Evolutionary conservation across 495 filamentous ascomycete species (phyloP), one percentile per base, ranked within the genome.

Genomic region (Aspergillus homomorphus): DNA sequence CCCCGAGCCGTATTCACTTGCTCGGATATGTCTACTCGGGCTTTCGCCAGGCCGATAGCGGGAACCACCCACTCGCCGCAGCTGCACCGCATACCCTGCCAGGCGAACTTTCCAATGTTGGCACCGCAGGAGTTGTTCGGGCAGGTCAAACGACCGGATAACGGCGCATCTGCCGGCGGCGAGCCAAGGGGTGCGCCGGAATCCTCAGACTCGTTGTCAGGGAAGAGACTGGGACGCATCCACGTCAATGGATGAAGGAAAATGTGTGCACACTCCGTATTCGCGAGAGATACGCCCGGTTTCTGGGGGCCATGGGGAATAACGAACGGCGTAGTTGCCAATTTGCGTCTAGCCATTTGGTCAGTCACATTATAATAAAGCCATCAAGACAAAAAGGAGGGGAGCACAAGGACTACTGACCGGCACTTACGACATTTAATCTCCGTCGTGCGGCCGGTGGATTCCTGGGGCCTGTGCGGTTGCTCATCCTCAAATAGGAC

Each of bases 81-180:
- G 62, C 87, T 96, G 75, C 94, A 98, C 71, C 84, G 87, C 77
- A 97, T 84, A 54, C 95, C 94, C 67, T 95, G 89, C 93, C 95
- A 98, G 26, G 92, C 89, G 65, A 96, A 97, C 60, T 92, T 87
- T 44, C 95, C 94, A 21, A 98, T 84, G 49, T 91, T 90, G 19
- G 87, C 83, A 15, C 72, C 76, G 66, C 94, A 97, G 62, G 87
- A 89, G 0, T 66, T 33, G 62, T 87, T 88, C 24, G 93, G 91
- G 67, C 93, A 97, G 43, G 86, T 86, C 43, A 98, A 71, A 24
- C 91, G 85, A 9, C 92, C 92, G 12, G 90, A 87, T 18, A 97
- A 75, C 43, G 86, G 84, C 23, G 89, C 82, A 45, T 73, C 69
- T 49, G 89, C 87, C 1, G 68, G 51, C 20, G 64, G 53, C 0